phyloP scores from a whole-genome alignment of 129 eudicot genomes.

The Logfia minima region DNA sequence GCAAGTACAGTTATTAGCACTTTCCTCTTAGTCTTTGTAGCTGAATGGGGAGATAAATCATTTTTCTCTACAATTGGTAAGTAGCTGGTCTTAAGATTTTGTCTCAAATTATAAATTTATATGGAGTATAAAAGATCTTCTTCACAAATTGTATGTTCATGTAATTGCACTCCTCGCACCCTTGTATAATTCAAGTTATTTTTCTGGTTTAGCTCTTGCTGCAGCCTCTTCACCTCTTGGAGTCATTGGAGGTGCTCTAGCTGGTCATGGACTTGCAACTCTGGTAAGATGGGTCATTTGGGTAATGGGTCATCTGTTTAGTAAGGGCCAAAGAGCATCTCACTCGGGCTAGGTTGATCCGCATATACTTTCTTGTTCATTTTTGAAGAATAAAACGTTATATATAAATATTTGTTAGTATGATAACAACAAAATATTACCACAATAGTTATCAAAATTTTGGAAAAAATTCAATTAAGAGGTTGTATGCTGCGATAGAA shows the following conservation, averaged over 20 bases:
- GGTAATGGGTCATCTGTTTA: neutral
- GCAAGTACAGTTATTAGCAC: slow-evolving; percentile 76
- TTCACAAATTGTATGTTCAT: neutral
- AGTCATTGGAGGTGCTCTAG: slow-evolving; percentile 90
- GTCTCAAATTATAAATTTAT: neutral
- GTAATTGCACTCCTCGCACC: neutral
- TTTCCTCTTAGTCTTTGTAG: slow-evolving; percentile 78
- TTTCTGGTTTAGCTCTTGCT: slow-evolving; percentile 65
- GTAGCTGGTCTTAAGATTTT: slow-evolving; percentile 37
- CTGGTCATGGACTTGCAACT: slow-evolving; percentile 97
- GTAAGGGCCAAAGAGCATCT: neutral
- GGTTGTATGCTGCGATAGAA: neutral
- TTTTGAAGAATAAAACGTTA: neutral
- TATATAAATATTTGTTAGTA: neutral
- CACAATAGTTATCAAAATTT: neutral
- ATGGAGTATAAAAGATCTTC: neutral
- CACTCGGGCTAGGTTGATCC: neutral
- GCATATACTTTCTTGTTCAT: neutral
- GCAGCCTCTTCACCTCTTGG: slow-evolving; percentile 99
- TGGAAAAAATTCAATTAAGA: neutral
- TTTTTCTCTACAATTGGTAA: slow-evolving; percentile 96
- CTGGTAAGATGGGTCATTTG: slow-evolving; percentile 48
- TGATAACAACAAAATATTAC: neutral
- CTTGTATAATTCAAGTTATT: neutral
- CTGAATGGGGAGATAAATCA: slow-evolving; percentile 99